Evolutionary conservation across 1,284 basidiomycete genomes (phyloP), one percentile per base, ranked within the genome.

Genomic region (Pisolithus thermaeus): DNA sequence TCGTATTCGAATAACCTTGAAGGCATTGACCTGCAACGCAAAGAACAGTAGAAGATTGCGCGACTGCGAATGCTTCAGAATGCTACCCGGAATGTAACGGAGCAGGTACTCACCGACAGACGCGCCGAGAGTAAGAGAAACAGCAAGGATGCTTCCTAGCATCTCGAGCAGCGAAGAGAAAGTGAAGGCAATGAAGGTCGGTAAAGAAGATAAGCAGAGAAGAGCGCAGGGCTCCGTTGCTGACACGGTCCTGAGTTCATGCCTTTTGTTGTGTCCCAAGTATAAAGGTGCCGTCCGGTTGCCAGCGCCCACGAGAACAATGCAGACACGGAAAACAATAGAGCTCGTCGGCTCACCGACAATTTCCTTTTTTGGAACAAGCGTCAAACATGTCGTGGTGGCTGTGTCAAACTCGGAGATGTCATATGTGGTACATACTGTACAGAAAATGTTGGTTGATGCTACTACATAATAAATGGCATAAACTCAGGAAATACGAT

Each of bases 21-120:
- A 88, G 70, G 73, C 86, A 89, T 84, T 89, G 86, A 58, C 86
- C 87, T 66, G 86, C 83, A 84, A 87, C 71, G 75, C 86, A 89
- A 54, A 89, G 73, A 53, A 88, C 81, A 61, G 77, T 64, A 61
- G 74, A 70, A 61, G 76, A 74, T 72, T 83, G 79, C 55, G 81
- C 80, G 65, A 73, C 81, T 76, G 46, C 43, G 42, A 41, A 44
- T 46, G 11, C 41, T 23, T 60, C 22, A 57, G 51, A 14, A 9
- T 8, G 32, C 4, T 12, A 35, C 23, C n/a, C 25, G 27, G 8
- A 16, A 9, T 42, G 25, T 35, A 2, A 54, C 11, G 28, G 8
- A 50, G n/a, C 3, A 18, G 3, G 40, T 38, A 61, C 77, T 70
- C 63, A 79, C 79, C 72, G 59, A 70, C 73, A 64, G 71, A 73